phyloP scores from a whole-genome alignment of 2,329 filamentous ascomycete genomes.

The Corynespora cassiicola region DNA sequence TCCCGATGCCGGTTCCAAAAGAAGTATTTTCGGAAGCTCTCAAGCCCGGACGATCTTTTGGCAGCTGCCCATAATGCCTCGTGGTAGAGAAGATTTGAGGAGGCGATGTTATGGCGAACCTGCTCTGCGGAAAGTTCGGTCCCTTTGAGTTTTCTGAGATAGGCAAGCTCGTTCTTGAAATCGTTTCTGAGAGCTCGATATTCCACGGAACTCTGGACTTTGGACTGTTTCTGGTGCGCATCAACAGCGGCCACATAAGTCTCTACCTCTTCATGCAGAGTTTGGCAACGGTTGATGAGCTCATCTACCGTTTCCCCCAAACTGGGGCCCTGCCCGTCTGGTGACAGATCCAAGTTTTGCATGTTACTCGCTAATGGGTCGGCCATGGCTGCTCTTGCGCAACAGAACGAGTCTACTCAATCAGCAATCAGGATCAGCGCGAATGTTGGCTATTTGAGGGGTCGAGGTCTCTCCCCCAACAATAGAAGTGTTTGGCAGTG shows the following conservation, averaged over 20 bases:
- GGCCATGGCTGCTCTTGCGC: too few relatives aligned
- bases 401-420: too few relatives aligned
- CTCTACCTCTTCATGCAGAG: constrained; percentile 50
- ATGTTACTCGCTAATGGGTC: too few relatives aligned
- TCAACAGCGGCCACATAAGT: constrained; percentile 44
- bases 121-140: constrained; percentile 33
- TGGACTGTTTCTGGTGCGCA: constrained; percentile 34
- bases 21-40: constrained; percentile 57
- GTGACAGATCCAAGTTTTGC: constrained; percentile 2
- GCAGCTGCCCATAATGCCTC: constrained; percentile 68
- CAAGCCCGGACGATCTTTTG: constrained; percentile 63
- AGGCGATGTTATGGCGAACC: constrained; percentile 63
- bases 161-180: constrained; percentile 43
- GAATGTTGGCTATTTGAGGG: too few relatives aligned
- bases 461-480: too few relatives aligned
- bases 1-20: constrained; percentile 40
- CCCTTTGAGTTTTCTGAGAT: constrained; percentile 35
- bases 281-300: constrained; percentile 46
- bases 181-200: constrained; percentile 40
- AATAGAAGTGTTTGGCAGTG: too few relatives aligned
- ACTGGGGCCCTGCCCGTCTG: too few relatives aligned
- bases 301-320: constrained; percentile 32
- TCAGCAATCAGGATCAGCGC: too few relatives aligned
- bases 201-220: constrained; percentile 45
- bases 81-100: constrained; percentile 71